These are phyloP conservation scores for Coemansia sp. DNA, from an alignment of 192 early-diverging fungal genomes.

Conservation along the genomic window DNA sequence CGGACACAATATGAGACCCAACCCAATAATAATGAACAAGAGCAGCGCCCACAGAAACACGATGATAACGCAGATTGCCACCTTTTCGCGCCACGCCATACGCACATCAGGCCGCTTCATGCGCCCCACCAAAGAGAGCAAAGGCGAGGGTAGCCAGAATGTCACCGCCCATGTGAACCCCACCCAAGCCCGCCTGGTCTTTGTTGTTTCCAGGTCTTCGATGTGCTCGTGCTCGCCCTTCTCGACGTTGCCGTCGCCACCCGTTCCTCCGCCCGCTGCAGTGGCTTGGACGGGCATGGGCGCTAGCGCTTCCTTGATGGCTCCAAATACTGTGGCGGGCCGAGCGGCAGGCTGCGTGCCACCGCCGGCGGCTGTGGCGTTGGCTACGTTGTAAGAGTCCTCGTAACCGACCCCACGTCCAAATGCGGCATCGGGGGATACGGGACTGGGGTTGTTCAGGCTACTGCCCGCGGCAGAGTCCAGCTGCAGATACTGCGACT, in stretches of 20 bases:
- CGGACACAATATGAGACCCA: slow-evolving; percentile 72
- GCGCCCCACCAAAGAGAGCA: slow-evolving; percentile 36
- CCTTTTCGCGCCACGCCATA: slow-evolving; percentile 97
- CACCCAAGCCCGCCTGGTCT: slow-evolving; percentile 32
- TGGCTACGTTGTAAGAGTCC: slow-evolving; percentile 8
- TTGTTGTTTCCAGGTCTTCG: slow-evolving; percentile 37
- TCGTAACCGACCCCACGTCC: slow-evolving; percentile 48
- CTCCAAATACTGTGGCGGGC: slow-evolving; percentile 21
- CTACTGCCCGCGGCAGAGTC: slow-evolving; percentile 7
- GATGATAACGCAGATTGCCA: slow-evolving; percentile 82
- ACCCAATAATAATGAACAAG: slow-evolving; percentile 85
- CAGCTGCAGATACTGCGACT: slow-evolving; percentile 39
- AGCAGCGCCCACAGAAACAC: slow-evolving; percentile 73
- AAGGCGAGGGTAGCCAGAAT: slow-evolving; percentile 37
- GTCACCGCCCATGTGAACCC: slow-evolving; percentile 28
- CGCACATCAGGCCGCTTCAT: slow-evolving; percentile 91
- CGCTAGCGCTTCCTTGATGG: slow-evolving; percentile 22
- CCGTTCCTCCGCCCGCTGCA: slow-evolving; percentile 29
- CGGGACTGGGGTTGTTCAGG: slow-evolving; percentile 5
- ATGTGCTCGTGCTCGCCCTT: slow-evolving; percentile 47
- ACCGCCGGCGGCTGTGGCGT: slow-evolving; percentile 6
- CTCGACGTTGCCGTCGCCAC: slow-evolving; percentile 46
- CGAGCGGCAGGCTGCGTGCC: background rate
- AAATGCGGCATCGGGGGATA: slow-evolving; percentile 30
- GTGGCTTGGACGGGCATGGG: slow-evolving; percentile 3